Base-by-base conservation (phyloP, 2,329 filamentous ascomycete species). In the Fusarium subtropicale region DNA sequence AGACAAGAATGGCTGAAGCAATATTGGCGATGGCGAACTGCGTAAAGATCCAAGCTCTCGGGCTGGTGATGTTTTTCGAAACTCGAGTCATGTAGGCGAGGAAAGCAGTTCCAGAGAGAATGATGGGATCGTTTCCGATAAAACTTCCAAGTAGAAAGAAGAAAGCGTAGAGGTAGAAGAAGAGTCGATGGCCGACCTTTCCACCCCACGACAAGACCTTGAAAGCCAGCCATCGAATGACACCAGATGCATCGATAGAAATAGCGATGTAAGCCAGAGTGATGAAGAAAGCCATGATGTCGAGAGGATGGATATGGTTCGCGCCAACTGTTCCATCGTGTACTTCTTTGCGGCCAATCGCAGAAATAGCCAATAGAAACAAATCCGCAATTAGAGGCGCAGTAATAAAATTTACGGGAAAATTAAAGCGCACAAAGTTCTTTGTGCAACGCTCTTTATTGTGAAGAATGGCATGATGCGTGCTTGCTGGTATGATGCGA, bases 51-150 rank as follows among this genome's bases (percentile, higher is more conserved):
- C 91, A 93, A 0, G 91, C 91, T 72, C 88, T 82, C 1, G 91
- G 90, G 59, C 91, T 87, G 13, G 85, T 79, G 60, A 93, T 93
- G 68, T 93, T 93, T 77, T 86, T 89, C 0, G 90, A 92, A 0
- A 92, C 90, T 9, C 90, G 83, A 1, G 90, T 93, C 90, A 93
- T 92, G 77, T 93, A 93, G 4, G 91, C 89, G 15, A 93, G 83
- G 58, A 93, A 93, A 1, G 91, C 87, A 0, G 91, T 93, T 2
- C 91, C 91, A 0, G 90, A 92, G 0, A 93, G 79, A 55, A 93
- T 92, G 66, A 93, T 90, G 0, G 91, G 91, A 68, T 93, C 91
- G 61, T 93, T 93, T 10, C 91, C 91, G 51, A 93, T 90, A 71
- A 91, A 90, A 73, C 81, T 87, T 3, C 90, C n/a, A n/a, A n/a